Evolutionary conservation across 441 rosid genomes (phyloP).

Genomic region (Codiaeum variegatum): DNA sequence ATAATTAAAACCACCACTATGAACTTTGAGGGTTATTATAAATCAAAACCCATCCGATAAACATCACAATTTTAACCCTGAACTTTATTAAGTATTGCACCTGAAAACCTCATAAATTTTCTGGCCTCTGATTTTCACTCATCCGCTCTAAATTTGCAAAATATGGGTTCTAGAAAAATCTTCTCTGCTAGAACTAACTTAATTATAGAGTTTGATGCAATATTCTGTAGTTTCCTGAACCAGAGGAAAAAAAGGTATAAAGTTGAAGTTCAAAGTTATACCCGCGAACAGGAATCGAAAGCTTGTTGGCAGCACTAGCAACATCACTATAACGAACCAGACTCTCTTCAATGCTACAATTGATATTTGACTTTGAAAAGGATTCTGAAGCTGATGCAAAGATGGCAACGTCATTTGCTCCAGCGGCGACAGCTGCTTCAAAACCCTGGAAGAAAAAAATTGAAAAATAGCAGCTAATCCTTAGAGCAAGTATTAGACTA

Average conservation of each 20-base stretch:
- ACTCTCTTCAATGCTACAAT: constrained; percentile 90
- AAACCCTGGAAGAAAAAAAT: constrained; percentile 52
- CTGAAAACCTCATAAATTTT: not conserved
- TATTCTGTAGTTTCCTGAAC: not conserved
- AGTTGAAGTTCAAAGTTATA: constrained; percentile 27
- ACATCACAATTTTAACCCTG: not conserved
- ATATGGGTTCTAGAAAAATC: not conserved
- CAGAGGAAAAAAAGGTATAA: not conserved
- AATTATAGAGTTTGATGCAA: not conserved
- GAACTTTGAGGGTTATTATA: not conserved
- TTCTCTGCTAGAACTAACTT: not conserved
- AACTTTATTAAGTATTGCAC: not conserved
- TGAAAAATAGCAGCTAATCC: constrained; percentile 15
- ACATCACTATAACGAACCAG: constrained; percentile 73
- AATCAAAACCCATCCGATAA: not conserved
- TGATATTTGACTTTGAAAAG: constrained; percentile 84
- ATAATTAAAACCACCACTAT: not conserved
- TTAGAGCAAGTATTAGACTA: not conserved
- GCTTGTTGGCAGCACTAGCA: constrained; percentile 63
- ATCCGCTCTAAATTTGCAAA: not conserved
- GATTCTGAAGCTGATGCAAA: constrained; percentile 98
- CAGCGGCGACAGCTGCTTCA: constrained; percentile 91
- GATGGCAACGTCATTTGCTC: constrained; percentile 88
- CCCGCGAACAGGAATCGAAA: constrained; percentile 85
- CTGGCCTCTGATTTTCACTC: not conserved